Conservation (phyloP, 805 yeast genomes). For the Metschnikowia santaceciliae region DNA sequence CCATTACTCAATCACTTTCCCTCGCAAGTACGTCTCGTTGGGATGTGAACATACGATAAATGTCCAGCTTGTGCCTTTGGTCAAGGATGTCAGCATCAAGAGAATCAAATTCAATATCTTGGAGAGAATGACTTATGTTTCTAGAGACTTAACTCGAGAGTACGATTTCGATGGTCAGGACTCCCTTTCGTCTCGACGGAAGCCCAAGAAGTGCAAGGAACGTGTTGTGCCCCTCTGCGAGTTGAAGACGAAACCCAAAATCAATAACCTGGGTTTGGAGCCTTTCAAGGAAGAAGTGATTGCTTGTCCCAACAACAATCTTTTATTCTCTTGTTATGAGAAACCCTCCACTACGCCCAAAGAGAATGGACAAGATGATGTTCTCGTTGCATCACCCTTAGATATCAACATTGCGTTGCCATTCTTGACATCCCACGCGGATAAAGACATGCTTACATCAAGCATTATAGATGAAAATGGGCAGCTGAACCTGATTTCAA, state of each 20-base stretch:
- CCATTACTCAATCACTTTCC: slow-evolving; percentile 68
- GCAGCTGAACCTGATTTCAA: background rate
- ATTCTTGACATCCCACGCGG: slow-evolving; percentile 36
- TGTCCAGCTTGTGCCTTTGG: slow-evolving; percentile 63
- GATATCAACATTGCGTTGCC: slow-evolving; percentile 44
- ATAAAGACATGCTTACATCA: slow-evolving; percentile 26
- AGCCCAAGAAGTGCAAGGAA: slow-evolving; percentile 30
- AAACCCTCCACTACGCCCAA: slow-evolving; percentile 11
- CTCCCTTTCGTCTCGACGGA: slow-evolving; percentile 8
- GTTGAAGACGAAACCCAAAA: slow-evolving; percentile 49
- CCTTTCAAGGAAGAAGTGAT: slow-evolving; percentile 60
- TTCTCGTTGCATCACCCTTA: slow-evolving; percentile 40
- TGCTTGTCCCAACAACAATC: slow-evolving; percentile 55
- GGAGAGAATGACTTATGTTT: slow-evolving; percentile 61
- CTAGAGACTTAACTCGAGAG: slow-evolving; percentile 51
- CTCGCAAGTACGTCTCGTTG: slow-evolving; percentile 62
- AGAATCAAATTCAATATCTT: slow-evolving; percentile 62
- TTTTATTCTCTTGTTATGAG: slow-evolving; percentile 54
- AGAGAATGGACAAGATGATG: slow-evolving; percentile 5
- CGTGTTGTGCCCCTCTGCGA: slow-evolving; percentile 59
- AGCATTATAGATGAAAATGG: slow-evolving; percentile 11
- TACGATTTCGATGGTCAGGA: slow-evolving; percentile 47
- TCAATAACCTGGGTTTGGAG: slow-evolving; percentile 30
- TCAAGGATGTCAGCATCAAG: slow-evolving; percentile 57
- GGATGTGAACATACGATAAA: slow-evolving; percentile 58